Conservation (phyloP, 2,329 filamentous ascomycete species). For the Penicillium paneum region DNA sequence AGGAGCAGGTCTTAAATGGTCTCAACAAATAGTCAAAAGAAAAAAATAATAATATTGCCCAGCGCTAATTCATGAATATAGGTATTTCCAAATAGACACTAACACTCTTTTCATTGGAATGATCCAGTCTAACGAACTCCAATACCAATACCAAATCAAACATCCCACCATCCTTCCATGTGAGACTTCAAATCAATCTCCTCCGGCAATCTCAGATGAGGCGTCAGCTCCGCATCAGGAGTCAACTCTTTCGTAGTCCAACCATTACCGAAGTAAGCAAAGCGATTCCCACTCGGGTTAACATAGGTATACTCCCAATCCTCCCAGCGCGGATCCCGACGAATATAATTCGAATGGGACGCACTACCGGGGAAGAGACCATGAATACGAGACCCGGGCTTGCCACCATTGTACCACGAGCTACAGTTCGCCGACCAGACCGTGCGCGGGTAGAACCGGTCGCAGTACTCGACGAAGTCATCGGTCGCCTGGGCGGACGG, state of each 20-base stretch:
- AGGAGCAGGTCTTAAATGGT: too few relatives aligned
- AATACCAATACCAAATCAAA: conserved; percentile 26
- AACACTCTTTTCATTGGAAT: neutral
- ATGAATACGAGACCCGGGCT: conserved; percentile 61
- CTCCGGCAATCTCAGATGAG: conserved; percentile 58
- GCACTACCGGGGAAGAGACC: conserved; percentile 69
- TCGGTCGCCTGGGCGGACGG: conserved; percentile 60
- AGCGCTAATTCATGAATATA: neutral
- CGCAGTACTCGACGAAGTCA: conserved; percentile 49
- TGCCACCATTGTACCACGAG: conserved; percentile 69
- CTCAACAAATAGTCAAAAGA: neutral
- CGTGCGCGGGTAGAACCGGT: conserved; percentile 51
- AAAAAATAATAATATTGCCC: neutral
- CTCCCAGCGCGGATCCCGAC: conserved; percentile 57
- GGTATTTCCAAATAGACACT: neutral
- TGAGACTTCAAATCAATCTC: conserved; percentile 60
- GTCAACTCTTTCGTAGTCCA: conserved; percentile 60
- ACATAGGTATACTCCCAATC: conserved; percentile 56
- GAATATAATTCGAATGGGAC: conserved; percentile 58
- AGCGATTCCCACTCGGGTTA: conserved; percentile 43
- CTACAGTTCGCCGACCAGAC: conserved; percentile 56
- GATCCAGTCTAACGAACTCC: neutral
- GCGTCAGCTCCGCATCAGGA: conserved; percentile 57
- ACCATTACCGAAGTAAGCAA: conserved; percentile 64
- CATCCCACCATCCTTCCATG: conserved; percentile 67